Evolutionary conservation across 345 rosid genomes (phyloP), one percentile per base, ranked within the genome.

Genomic region (Pelargonium nanum): DNA sequence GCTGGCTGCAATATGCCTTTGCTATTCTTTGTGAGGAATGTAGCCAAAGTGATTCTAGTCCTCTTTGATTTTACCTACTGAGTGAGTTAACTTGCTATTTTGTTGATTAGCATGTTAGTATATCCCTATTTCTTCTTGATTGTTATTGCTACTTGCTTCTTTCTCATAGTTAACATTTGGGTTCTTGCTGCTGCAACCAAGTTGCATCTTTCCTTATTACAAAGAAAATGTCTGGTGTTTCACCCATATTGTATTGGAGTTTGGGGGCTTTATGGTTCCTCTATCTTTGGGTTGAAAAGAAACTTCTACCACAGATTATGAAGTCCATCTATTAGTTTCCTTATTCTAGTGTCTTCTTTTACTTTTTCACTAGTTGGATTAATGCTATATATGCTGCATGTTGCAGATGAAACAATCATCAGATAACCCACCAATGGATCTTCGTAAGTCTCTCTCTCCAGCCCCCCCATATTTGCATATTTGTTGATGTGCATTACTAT

Each of bases 331-430:
- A 40, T 40, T 12, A 40, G 48, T 40, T 40, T 40, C 48, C 17
- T 40, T 2, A 2, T 40, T 2, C 48, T 17, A 2, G 48, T 40
- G n/a, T n/a, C n/a, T 17, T 40, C 16, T 2, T 17, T 40, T 40
- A 40, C 48, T 40, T 40, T 2, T 40, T 7, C 15, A 40, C 48
- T 40, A 40, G 48, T 40, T 40, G 48, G 15, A 3, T 40, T 40
- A 12, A 40, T 40, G 48, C 48, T 40, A 40, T 12, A 40, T 40
- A 9, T 40, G 48, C 2, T 40, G 48, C 48, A 52, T 52, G 55
- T 52, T 52, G 55, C 55, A 52, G 55, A 52, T 52, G 55, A 52
- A 52, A 8, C 55, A 52, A 17, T 20, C 21, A 52, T 52, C 55
- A 52, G 55, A 52, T 52, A 20, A 52, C 21, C 55, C 21, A 19